Base-by-base conservation (phyloP, 768 basidiomycete genomes). In the Termitomyces sp. region DNA sequence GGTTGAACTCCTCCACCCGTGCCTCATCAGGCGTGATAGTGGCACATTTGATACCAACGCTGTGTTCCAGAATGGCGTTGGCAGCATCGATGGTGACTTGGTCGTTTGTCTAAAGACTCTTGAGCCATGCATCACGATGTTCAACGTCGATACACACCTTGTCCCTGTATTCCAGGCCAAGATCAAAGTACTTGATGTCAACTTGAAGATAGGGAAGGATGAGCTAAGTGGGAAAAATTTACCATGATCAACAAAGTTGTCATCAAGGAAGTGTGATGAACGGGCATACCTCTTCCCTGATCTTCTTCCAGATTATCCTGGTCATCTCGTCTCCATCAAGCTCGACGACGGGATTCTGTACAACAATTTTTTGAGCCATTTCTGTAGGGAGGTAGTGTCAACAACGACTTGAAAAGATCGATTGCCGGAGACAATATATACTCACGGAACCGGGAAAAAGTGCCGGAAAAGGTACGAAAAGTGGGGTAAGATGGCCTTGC, bases 291-390 rank as follows among this genome's bases (percentile, higher is more conserved):
- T 97, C 93, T 68, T 97, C 91, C 58, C 92, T 81, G 69, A 95
- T 95, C 81, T 94, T 94, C 84, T 94, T 95, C 94, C 93, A 98
- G 72, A 98, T 99, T 68, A 99, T 97, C 65, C 96, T 81, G 36
- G 96, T 99, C 96, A 98, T 98, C 77, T 99, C 96, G 75, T 97
- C 95, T 49, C 95, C 95, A 72, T 98, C 95, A 54, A 98, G 84
- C 76, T 97, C 95, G 50, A 97, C 94, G 48, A 97, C 84, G 6
- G 94, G 94, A 68, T 95, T 94, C 69, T 82, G 77, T 52, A 95
- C 94, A 31, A 80, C 81, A 67, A 97, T 95, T 71, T 89, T 91
- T 70, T 83, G 80, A 33, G 53, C 47, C 66, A 69, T 68, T 45
- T 68, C 64, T 59, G 48, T 15, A 56, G 59, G 45, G 30, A 55